phyloP scores from a whole-genome alignment of 139 green algal genomes.

The Marvania coccoides region DNA sequence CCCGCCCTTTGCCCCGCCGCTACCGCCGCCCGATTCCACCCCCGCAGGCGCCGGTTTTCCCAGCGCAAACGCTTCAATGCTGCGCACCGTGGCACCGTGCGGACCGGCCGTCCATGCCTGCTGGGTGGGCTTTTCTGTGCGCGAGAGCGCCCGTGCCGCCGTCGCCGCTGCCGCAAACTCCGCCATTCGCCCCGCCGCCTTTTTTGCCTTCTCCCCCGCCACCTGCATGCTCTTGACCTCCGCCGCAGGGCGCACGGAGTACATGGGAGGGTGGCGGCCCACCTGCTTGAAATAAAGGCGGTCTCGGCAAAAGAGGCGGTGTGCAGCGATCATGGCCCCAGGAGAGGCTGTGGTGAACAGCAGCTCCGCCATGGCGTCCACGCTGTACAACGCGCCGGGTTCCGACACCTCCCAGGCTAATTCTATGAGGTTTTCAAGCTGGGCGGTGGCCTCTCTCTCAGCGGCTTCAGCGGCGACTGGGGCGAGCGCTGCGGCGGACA shows the following conservation, averaged over 20 bases:
- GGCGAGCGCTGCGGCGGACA: not conserved
- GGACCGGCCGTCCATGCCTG: not conserved
- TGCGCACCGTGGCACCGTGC: not conserved
- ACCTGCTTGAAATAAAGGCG: slow-evolving; percentile 60
- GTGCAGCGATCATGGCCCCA: slow-evolving; percentile 30
- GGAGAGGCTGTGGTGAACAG: slow-evolving; percentile 27
- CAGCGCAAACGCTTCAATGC: not conserved
- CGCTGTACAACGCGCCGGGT: slow-evolving; percentile 2
- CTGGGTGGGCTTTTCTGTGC: not conserved
- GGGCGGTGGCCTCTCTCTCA: not conserved
- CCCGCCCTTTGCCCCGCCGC: not conserved
- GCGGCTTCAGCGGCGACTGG: not conserved
- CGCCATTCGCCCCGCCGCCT: not conserved
- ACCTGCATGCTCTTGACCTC: slow-evolving; percentile 13
- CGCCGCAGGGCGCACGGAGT: slow-evolving; percentile 14
- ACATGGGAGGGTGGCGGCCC: slow-evolving; percentile 12
- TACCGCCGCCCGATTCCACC: not conserved
- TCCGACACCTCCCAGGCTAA: slow-evolving; percentile 21
- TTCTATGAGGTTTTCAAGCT: slow-evolving; percentile 3
- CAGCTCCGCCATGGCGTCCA: slow-evolving; percentile 32
- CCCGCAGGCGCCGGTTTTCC: not conserved
- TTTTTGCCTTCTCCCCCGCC: not conserved
- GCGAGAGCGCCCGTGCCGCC: not conserved
- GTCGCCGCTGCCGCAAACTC: slow-evolving; percentile 4
- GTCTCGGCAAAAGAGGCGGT: slow-evolving; percentile 49